Conservation (phyloP, 208 protist species). For the Leishmania amazonensis region DNA sequence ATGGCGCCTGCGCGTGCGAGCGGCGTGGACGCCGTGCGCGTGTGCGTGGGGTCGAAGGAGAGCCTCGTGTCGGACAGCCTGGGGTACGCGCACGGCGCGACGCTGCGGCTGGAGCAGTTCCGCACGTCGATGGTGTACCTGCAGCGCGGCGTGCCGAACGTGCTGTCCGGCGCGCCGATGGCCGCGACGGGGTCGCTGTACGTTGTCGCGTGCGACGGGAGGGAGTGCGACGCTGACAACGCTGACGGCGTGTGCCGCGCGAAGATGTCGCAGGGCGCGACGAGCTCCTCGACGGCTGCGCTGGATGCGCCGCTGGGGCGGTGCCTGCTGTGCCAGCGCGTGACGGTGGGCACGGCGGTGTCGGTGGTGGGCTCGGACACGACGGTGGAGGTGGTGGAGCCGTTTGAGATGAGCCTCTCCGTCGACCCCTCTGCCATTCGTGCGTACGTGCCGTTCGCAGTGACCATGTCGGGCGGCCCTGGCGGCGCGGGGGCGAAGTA, state of each 20-base stretch:
- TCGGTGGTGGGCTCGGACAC: constrained; percentile 34
- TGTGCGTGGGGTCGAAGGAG: constrained; percentile 23
- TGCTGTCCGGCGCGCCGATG: constrained; percentile 34
- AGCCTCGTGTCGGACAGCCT: constrained; percentile 24
- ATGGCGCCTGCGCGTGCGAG: constrained; percentile 16
- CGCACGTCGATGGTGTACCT: constrained; percentile 40
- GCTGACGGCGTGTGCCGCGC: constrained; percentile 14
- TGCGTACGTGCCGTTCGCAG: constrained; percentile 37
- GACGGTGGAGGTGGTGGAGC: constrained; percentile 42
- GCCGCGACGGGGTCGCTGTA: constrained; percentile 6
- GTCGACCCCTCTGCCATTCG: constrained; percentile 29
- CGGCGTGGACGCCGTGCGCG: constrained; percentile 6
- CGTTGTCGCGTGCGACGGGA: constrained; percentile 25
- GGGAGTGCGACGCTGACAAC: constrained; percentile 18
- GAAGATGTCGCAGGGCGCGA: constrained; percentile 6
- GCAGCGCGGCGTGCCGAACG: constrained; percentile 34
- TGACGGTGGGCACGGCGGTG: not conserved
- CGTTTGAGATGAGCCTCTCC: constrained; percentile 35
- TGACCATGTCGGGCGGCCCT: constrained; percentile 40
- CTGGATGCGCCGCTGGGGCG: constrained; percentile 33
- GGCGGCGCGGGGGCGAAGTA: constrained; percentile 1
- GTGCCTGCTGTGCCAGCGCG: constrained; percentile 61
- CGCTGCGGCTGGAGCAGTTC: constrained; percentile 33
- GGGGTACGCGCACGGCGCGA: constrained; percentile 35
- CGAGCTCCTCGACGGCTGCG: not conserved